Evolutionary conservation across 495 filamentous ascomycete genomes (phyloP), one percentile per base, ranked within the genome.

Genomic region (Lasiosphaeriaceae sp.): DNA sequence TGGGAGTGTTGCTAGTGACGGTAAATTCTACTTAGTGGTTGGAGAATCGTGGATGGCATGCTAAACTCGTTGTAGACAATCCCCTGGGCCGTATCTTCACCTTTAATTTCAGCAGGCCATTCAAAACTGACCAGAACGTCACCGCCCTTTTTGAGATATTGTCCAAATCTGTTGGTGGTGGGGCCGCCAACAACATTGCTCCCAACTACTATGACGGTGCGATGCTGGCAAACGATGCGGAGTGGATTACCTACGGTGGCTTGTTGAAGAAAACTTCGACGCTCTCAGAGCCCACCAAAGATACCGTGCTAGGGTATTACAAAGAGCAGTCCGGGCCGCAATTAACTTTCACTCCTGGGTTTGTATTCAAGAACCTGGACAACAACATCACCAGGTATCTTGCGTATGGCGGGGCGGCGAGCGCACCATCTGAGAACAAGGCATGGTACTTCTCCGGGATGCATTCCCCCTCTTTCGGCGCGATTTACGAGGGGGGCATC

Each of bases 391-490:
- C 83, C 3, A 76, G 80, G 37, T 89, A 85, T 63, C 64, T 91
- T 43, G 81, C 86, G 5, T 81, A 79, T 57, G 88, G 87, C 11
- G 87, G 79, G 1, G 79, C 76, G 0, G 84, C 78, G 8, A 86
- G 77, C 12, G 83, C 81, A 5, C 86, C 87, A 0, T 89, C 86
- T 9, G 87, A 91, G 68, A 86, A 90, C 57, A 76, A 81, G 52
- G 86, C 81, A 0, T 91, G 85, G 73, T 88, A 89, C 61, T 88
- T 91, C 61, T 80, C 83, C 3, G 88, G 88, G 0, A 74, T 83
- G 73, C 80, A 73, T 22, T 74, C 77, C 0, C 46, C 64, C 6
- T 68, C 68, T 55, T 76, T 70, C 64, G 79, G 80, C 0, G 60
- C 73, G 1, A 77, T 87, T 56, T 77, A 72, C 47, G 57, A 63